Conservation (phyloP, 2,329 filamentous ascomycete species). For the Cyphellophora attinorum region DNA sequence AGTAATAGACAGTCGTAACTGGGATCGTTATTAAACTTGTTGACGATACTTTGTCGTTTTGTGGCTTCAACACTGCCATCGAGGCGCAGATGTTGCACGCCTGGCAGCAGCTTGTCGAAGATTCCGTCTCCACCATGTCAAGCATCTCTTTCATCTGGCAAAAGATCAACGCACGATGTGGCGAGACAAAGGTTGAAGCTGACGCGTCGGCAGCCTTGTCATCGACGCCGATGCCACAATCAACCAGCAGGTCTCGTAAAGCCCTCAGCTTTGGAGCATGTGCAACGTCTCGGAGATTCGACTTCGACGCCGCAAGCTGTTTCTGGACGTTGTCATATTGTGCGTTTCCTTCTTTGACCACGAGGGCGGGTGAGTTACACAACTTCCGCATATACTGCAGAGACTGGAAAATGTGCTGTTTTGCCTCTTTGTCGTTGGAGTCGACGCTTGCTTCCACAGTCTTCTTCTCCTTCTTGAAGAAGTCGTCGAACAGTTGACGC, state of each 20-base stretch:
- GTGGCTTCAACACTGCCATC: conserved; percentile 89
- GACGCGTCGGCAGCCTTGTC: conserved; percentile 29
- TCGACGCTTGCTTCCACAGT: conserved; percentile 76
- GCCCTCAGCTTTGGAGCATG: conserved; percentile 92
- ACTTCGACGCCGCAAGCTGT: conserved; percentile 67
- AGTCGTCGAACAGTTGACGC: conserved; percentile 91
- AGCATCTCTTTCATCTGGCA: conserved; percentile 99
- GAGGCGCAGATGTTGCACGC: conserved; percentile 85
- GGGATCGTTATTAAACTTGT: conserved; percentile 96
- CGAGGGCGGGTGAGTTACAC: conserved; percentile 92
- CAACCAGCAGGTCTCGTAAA: conserved; percentile 85
- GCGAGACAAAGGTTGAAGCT: conserved; percentile 70
- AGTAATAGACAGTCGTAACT: conserved; percentile 90
- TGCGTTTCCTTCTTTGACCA: conserved; percentile 88
- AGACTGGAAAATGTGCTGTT: conserved; percentile 98
- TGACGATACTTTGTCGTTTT: conserved; percentile 93
- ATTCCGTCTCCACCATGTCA: conserved; percentile 97
- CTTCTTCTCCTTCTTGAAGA: conserved; percentile 86
- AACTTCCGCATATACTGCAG: conserved; percentile 99
- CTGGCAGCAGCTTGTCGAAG: conserved; percentile 79
- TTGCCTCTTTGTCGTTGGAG: conserved; percentile 79
- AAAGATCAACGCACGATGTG: conserved; percentile 91
- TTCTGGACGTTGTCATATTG: conserved; percentile 82
- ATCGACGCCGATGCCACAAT: conserved; percentile 85
- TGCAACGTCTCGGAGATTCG: conserved; percentile 69